A percentile compares a stretch with the other conserved stretches of the same genome.
Conservation (phyloP, 2,329 filamentous ascomycete genomes). For the Lecanicillium sp. region DNA sequence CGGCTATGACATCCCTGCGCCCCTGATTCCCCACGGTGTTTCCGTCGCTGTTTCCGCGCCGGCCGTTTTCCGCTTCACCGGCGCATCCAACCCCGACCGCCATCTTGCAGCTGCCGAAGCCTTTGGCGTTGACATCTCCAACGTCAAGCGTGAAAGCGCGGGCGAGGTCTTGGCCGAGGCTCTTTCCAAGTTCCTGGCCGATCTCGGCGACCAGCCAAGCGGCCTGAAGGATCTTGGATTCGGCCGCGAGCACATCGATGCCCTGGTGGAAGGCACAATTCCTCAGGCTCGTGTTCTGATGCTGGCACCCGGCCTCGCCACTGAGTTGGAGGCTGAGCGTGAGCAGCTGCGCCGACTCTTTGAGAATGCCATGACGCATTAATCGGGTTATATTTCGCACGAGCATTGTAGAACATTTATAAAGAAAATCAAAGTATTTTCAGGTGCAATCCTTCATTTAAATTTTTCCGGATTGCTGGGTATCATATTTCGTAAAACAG, state of each 20-base stretch:
- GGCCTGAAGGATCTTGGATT: slow-evolving; percentile 84
- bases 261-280: slow-evolving; percentile 86
- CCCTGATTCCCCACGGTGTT: slow-evolving; percentile 93
- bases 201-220: slow-evolving; percentile 81
- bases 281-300: slow-evolving; percentile 86
- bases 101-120: slow-evolving; percentile 83
- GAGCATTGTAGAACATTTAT: slow-evolving; percentile 1
- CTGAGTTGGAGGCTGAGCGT: slow-evolving; percentile 61
- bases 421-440: not conserved
- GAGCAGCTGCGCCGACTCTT: slow-evolving; percentile 65
- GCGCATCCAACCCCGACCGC: slow-evolving; percentile 81
- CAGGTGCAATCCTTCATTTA: slow-evolving; percentile 12
- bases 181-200: slow-evolving; percentile 69
- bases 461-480: slow-evolving; percentile 51
- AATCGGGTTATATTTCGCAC: slow-evolving; percentile 5
- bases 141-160: slow-evolving; percentile 82
- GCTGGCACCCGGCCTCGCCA: slow-evolving; percentile 75
- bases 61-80: slow-evolving; percentile 91
- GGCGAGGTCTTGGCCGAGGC: slow-evolving; percentile 85
- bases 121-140: slow-evolving; percentile 83
- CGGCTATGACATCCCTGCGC: slow-evolving; percentile 70
- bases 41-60: slow-evolving; percentile 90
- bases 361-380: slow-evolving; percentile 46
- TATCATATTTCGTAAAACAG: slow-evolving; percentile 59
- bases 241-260: slow-evolving; percentile 64